Evolutionary conservation across 805 yeast genomes (phyloP).

Genomic region (Saccharomycopsis selenospora): DNA sequence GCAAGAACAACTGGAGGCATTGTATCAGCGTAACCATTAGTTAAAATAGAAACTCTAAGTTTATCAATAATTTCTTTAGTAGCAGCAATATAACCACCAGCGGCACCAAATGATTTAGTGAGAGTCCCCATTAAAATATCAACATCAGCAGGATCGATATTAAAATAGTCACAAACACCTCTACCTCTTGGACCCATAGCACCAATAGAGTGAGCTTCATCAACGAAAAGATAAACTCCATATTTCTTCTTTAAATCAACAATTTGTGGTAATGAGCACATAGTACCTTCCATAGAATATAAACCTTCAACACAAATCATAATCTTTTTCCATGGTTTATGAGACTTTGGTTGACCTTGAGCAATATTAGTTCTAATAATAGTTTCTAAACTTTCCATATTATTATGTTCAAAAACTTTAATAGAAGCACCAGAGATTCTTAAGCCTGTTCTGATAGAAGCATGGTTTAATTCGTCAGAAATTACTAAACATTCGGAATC

Average conservation of each 20-base stretch:
- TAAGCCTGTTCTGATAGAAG: conserved; percentile 92
- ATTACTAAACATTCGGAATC: conserved; percentile 86
- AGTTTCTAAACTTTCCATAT: conserved; percentile 72
- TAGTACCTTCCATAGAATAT: conserved; percentile 88
- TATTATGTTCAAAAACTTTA: conserved; percentile 86
- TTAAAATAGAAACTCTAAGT: conserved; percentile 64
- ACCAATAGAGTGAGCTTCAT: conserved; percentile 98
- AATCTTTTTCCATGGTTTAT: conserved; percentile 92
- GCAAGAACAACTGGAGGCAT: conserved; percentile 87
- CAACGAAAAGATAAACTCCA: conserved; percentile 84
- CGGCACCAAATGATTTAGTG: conserved; percentile 96
- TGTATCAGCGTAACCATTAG: conserved; percentile 73
- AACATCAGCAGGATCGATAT: conserved; percentile 63
- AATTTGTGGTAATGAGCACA: conserved; percentile 71
- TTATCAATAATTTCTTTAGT: conserved; percentile 60
- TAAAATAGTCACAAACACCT: conserved; percentile 93
- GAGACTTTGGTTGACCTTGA: conserved; percentile 91
- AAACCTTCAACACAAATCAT: conserved; percentile 86
- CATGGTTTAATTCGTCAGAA: conserved; percentile 91
- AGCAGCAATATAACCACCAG: conserved; percentile 96
- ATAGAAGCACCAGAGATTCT: conserved; percentile 90
- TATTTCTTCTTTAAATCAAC: conserved; percentile 73
- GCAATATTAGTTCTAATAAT: conserved; percentile 77
- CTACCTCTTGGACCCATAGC: conserved; percentile 94
- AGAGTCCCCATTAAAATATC: conserved; percentile 96